Evolutionary conservation across 2,329 filamentous ascomycete genomes (phyloP), one percentile per base, ranked within the genome.

Genomic region (Fusarium clavum): DNA sequence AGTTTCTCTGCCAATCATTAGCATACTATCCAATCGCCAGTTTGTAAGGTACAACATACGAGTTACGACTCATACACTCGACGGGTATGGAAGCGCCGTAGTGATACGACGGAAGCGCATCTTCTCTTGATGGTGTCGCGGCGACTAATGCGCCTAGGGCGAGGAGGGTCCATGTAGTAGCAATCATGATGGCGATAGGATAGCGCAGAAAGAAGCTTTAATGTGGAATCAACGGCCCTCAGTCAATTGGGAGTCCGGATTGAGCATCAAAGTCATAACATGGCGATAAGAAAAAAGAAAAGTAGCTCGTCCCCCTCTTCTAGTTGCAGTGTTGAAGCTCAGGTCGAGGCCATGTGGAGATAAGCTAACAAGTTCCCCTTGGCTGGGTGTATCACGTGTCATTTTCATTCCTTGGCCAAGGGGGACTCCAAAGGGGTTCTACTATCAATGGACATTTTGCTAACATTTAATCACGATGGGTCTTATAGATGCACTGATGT

Each of bases 11-110:
- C 27, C 3, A 11, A 11, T 25, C 24, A 25, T 25, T 25, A 61
- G 59, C 16, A 22, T 16, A 11, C 10, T 13, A 24, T 38, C 10
- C 16, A n/a, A 24, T 14, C 9, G 5, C 22, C 22, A 24, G 22
- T 24, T 24, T 24, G 22, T 24, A 24, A 5, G 22, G 22, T 24
- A 24, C 22, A 24, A 24, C 25, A 81, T 74, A 92, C 91, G 90
- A 87, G 79, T 89, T 92, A 64, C 91, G 86, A 76, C 92, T 91
- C 84, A 94, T 87, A 82, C 91, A 94, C 75, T 90, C 90, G 22
- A 94, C 89, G 40, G 86, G 84, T 65, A 94, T 91, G 13, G 87
- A 79, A 16, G 91, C 90, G 72, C 89, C 89, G 76, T 90, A 91
- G 74, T 88, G 86, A 76, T 91, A 91, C 29, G 88, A 89, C 0